These are phyloP conservation scores for Pyronema omphalodes DNA, from an alignment of 495 filamentous ascomycete species.

Conservation along the genomic window DNA sequence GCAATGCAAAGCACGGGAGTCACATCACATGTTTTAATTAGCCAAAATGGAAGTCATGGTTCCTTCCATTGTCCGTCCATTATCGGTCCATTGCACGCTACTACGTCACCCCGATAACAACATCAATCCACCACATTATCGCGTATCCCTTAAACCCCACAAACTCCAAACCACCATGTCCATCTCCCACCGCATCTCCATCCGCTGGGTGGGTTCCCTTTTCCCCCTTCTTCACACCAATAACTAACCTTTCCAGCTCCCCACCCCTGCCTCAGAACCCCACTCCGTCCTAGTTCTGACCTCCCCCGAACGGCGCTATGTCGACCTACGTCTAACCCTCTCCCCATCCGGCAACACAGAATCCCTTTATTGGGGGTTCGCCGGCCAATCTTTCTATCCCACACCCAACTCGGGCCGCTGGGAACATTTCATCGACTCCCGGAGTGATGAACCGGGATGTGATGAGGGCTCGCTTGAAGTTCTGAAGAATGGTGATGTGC, in stretches of 20 bases:
- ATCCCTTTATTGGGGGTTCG: constrained; percentile 16
- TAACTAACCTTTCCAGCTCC: constrained; percentile 1
- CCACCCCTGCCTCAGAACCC: constrained; percentile 9
- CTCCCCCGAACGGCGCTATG: constrained; percentile 12
- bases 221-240: not conserved
- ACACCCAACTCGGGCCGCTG: constrained; percentile 9
- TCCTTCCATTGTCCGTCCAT: no score
- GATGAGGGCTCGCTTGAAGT: constrained; percentile 9
- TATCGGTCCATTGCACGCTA: no score
- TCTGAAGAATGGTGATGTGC: constrained; percentile 15
- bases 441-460: constrained; percentile 3
- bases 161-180: not conserved
- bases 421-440: constrained; percentile 18
- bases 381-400: constrained; percentile 11
- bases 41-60: no score
- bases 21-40: no score
- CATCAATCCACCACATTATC: not conserved
- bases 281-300: constrained; percentile 20
- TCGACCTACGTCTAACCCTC: constrained; percentile 14
- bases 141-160: not conserved
- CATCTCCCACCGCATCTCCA: constrained; percentile 17
- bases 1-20: no score
- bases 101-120: not conserved
- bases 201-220: constrained; percentile 14
- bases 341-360: not conserved